phyloP scores from a whole-genome alignment of 805 yeast genomes.

The Saturnispora bothae region DNA sequence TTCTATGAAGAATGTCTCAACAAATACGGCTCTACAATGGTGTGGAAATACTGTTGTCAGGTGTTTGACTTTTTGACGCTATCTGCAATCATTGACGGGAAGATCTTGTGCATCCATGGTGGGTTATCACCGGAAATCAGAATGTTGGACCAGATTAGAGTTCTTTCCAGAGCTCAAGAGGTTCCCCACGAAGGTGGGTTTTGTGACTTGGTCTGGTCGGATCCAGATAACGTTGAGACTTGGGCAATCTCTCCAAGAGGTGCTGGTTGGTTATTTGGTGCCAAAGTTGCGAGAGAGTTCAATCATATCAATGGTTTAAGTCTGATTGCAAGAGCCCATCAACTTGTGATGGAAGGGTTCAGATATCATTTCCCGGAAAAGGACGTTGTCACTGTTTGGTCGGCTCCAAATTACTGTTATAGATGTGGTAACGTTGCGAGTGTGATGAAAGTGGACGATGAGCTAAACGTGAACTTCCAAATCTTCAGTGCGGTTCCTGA shows the following conservation, averaged over 20 bases:
- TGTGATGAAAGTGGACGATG: constrained; percentile 91
- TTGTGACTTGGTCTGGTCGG: constrained; percentile 96
- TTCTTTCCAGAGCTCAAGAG: constrained; percentile 90
- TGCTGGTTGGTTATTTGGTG: constrained; percentile 97
- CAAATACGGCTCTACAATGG: constrained; percentile 89
- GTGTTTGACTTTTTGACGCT: constrained; percentile 89
- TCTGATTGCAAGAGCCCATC: constrained; percentile 93
- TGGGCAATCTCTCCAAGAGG: constrained; percentile 99
- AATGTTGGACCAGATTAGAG: constrained; percentile 94
- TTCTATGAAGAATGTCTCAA: constrained; percentile 92
- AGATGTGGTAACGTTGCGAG: constrained; percentile 97
- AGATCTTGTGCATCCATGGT: constrained; percentile 91
- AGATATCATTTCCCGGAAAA: constrained; percentile 92
- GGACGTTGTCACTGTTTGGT: constrained; percentile 96
- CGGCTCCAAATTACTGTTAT: constrained; percentile 95
- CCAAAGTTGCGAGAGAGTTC: constrained; percentile 88
- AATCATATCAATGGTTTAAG: constrained; percentile 86
- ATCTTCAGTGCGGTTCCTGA: constrained; percentile 95
- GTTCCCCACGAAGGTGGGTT: constrained; percentile 99
- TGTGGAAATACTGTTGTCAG: constrained; percentile 94
- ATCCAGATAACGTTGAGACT: constrained; percentile 93
- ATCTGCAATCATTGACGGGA: constrained; percentile 94
- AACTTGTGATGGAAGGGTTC: constrained; percentile 97
- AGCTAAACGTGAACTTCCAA: constrained; percentile 77
- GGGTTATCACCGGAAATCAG: constrained; percentile 95